Evolutionary conservation across 495 filamentous ascomycete genomes (phyloP).

Genomic region (Podospora sp.): DNA sequence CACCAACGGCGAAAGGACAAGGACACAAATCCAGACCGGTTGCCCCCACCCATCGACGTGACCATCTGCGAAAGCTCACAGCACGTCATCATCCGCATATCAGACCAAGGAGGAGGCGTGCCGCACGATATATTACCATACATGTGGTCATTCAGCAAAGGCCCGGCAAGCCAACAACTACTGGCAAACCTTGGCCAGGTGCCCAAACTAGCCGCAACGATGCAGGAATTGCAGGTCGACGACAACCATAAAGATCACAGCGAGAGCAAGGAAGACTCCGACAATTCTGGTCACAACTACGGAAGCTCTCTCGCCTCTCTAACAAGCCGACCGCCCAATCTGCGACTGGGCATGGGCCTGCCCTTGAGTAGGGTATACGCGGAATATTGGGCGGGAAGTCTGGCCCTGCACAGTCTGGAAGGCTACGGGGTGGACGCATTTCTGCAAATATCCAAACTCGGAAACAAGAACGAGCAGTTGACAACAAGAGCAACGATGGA

Average conservation of each 20-base stretch:
- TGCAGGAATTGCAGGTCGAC: slow-evolving; percentile 73
- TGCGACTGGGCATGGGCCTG: slow-evolving; percentile 89
- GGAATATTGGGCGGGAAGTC: slow-evolving; percentile 95
- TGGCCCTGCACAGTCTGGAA: slow-evolving; percentile 91
- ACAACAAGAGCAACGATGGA: slow-evolving; percentile 87
- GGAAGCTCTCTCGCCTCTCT: slow-evolving; percentile 75
- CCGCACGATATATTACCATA: slow-evolving; percentile 81
- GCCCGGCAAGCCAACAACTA: slow-evolving; percentile 69
- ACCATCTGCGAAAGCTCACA: slow-evolving; percentile 92
- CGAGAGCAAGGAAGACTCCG: not conserved
- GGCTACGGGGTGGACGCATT: slow-evolving; percentile 98
- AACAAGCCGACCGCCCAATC: slow-evolving; percentile 78
- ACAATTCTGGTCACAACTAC: slow-evolving; percentile 15
- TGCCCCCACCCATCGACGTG: slow-evolving; percentile 83
- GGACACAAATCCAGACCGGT: slow-evolving; percentile 32
- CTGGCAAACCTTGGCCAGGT: slow-evolving; percentile 84
- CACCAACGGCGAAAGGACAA: slow-evolving; percentile 33
- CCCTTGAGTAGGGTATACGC: slow-evolving; percentile 95
- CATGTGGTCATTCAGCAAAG: slow-evolving; percentile 96
- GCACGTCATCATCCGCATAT: slow-evolving; percentile 95
- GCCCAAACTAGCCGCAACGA: slow-evolving; percentile 89
- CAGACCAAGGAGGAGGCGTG: slow-evolving; percentile 92
- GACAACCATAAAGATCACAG: not conserved
- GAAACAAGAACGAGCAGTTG: slow-evolving; percentile 97
- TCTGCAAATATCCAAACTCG: slow-evolving; percentile 93